A percentile compares a stretch with the other conserved stretches of the same genome.
Evolutionary conservation across 2,329 filamentous ascomycete genomes (phyloP).

Genomic region (Lasiodiplodia citricola): DNA sequence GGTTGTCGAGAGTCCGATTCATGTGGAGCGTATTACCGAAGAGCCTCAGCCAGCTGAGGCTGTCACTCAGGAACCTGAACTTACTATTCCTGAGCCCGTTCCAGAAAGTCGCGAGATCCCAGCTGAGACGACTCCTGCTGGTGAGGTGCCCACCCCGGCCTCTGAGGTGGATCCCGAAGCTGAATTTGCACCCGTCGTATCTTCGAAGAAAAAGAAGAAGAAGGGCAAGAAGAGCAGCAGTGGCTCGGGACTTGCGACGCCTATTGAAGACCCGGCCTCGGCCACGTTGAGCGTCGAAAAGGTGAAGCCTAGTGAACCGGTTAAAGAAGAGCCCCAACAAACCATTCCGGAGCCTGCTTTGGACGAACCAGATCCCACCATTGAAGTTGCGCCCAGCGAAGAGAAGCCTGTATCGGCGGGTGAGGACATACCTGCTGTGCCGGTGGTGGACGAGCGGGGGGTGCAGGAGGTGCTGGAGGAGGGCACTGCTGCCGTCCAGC

Average conservation of each 20-base stretch:
- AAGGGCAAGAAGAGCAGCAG: constrained; percentile 33
- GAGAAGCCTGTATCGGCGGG: not conserved
- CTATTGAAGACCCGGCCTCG: not conserved
- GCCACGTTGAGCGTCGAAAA: not conserved
- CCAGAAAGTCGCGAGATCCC: not conserved
- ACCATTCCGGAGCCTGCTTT: not conserved
- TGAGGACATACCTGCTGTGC: not conserved
- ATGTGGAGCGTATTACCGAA: too few relatives aligned
- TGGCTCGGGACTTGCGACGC: not conserved
- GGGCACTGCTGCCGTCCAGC: constrained; percentile 1
- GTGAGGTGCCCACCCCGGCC: not conserved
- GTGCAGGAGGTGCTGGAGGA: constrained; percentile 3
- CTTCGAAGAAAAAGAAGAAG: constrained; percentile 26
- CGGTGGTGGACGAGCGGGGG: constrained; percentile 8
- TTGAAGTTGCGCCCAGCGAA: not conserved
- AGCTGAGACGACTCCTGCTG: not conserved
- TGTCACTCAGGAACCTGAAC: not conserved
- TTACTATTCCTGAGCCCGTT: not conserved
- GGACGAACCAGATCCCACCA: not conserved
- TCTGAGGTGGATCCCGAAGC: not conserved
- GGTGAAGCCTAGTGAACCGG: not conserved
- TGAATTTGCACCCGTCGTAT: not conserved
- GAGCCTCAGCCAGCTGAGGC: not conserved
- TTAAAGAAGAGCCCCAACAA: not conserved
- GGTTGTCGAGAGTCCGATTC: not conserved